Base-by-base conservation (phyloP, 139 green algal genomes). In the Micromonas commoda region DNA sequence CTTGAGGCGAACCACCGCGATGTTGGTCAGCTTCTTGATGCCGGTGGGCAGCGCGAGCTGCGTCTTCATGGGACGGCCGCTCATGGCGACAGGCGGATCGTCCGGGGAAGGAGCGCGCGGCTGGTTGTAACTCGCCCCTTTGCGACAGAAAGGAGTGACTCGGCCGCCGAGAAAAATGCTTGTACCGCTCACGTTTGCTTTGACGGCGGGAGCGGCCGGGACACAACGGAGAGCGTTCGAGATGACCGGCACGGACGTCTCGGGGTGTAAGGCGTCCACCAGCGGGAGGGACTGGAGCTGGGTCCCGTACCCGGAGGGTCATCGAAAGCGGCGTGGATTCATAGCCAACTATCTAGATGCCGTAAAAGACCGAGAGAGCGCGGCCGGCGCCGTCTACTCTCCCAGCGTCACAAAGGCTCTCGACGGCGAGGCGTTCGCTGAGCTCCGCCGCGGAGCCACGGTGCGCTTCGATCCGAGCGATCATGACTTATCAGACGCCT, bases 1-100 rank as follows among this genome's bases (percentile, higher is more conserved):
- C 77, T 96, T 97, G 3, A 93, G 81, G 2, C 91, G 81, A 32
- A 99, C 95, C 0, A 98, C 87, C 13, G 95, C 95, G 20, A 99
- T 87, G 81, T 99, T 99, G 3, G 95, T 99, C 65, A 99, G 90
- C 38, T 75, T 75, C 37, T 75, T 75, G 24, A 75, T 75, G 21
- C 68, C 68, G 2, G 53, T 39, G 6, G 68, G 68, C 24, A 63
- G 45, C 45, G 45, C 45, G 45, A 57, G 45, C 45, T 57, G 45
- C 45, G 45, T 57, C 9, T 23, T 57, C 45, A 16, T 23, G 9
- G 45, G 9, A 57, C 45, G 45, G 45, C 45, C 45, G 45, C 45
- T 57, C 45, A 57, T 57, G 45, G 16, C 45, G 45, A n/a, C n/a
- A n/a, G n/a, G n/a, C n/a, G n/a, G n/a, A n/a, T n/a, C n/a, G n/a